Evolutionary conservation across 176 grass and related monocot genomes (phyloP), one percentile per base, ranked within the genome.

Genomic region (Cymbopogon citratus): DNA sequence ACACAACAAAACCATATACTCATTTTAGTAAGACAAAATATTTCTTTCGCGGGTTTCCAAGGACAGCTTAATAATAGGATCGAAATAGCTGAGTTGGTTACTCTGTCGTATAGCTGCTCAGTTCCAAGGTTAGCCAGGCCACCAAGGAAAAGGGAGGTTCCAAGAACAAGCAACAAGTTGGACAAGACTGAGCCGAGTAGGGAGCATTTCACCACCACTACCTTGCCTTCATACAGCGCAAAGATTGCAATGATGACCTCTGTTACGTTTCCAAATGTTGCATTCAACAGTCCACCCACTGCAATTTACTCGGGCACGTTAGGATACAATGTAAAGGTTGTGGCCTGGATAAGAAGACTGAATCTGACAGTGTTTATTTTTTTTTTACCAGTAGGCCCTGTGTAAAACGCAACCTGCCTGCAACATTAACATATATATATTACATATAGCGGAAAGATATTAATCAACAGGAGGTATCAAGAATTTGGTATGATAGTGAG

Each of bases 261-360:
- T 0, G 90, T 98, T 3, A 91, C 92, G n/a, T 98, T 98, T 43
- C 95, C 95, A 78, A 93, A 98, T 48, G 95, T 98, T 56, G 95
- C 95, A 83, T 94, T 98, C 82, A 94, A 60, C 11, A 98, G 88
- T 4, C 95, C 95, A 34, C 95, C 95, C 19, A 98, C 95, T 98
- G 86, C 41, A 82, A 56, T 33, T 78, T 28, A 66, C 4, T 65
- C 4, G 31, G 11, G 8, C 12, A 51, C 1, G 14, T 71, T 44
- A 63, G 61, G 61, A 27, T 54, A 54, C 29, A 36, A 85, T 27
- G 33, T 41, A n/a, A 51, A 68, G 43, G 38, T 76, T 69, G 34
- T 9, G 36, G 29, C 6, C 23, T 49, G 16, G 70, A 51, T 75
- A 27, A 31, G 7, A 18, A 33, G 39, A 89, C 49, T 52, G 12